Evolutionary conservation across 2,329 filamentous ascomycete species (phyloP), one percentile per base, ranked within the genome.

Genomic region (Daldinia sp.): DNA sequence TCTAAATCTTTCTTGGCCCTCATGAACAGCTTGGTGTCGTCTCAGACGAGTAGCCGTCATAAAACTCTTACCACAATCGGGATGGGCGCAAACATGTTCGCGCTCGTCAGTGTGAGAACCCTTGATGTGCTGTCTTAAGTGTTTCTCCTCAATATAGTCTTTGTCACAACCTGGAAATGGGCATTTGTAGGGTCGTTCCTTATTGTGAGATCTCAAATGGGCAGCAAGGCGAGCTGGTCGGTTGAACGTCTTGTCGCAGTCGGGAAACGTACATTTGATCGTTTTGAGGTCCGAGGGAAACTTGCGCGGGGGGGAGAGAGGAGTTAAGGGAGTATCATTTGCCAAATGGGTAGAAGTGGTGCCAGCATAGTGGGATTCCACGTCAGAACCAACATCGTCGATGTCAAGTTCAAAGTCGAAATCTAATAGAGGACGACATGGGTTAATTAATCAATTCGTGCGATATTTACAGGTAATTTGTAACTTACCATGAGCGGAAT

Each of bases 181-280:
- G 76, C 95, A 98, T 42, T 85, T 84, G 79, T 92, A 97, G 0
- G 93, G 90, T 0, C 94, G 89, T 73, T 95, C 92, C 73, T 95
- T 93, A 60, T 89, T 95, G 79, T 98, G 95, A 0, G 92, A 94
- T 70, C 93, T 88, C 26, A 95, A 81, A 76, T 98, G 95, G 65
- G 93, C 90, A 67, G 91, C 86, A 3, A 98, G 85, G 30, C 93
- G 89, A 37, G 92, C 92, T 0, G 93, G 94, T 2, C 95, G 90
- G 79, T 97, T 97, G 84, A 96, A 98, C 6, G 90, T 89, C 81
- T 97, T 97, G 65, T 83, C 81, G 78, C 95, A 98, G 70, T 85
- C 88, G 10, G 90, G 87, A 78, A 89, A 90, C 0, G 91, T 89
- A 81, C 95, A 98, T 61, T 84, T 82, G 71, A 94, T 90, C 4